Base-by-base conservation (phyloP, 306 rosid genomes). In the Fragaria nilgerrensis region DNA sequence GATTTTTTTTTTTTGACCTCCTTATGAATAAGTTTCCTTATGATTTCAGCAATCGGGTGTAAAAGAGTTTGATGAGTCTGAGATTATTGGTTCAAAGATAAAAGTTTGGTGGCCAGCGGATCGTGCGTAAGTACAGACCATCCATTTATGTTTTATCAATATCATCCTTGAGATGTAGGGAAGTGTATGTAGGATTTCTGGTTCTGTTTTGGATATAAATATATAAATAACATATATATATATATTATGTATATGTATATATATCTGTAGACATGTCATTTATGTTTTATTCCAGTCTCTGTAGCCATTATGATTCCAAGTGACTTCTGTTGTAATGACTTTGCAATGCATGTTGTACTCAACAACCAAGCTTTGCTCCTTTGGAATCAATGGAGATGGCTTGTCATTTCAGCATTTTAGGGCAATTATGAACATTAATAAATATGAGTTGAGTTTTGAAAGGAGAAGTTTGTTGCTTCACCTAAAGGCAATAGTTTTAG, bases 101-200 rank as follows among this genome's bases (percentile, higher is more conserved):
- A 71, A 88, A 86, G 99, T 95, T 68, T 95, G 89, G 90, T 95
- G 99, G 99, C 98, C 98, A 3, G 19, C 81, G 7, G 99, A 96
- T 88, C 82, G 68, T 2, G 49, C 1, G 99, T 96, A 92, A 90
- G 95, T 85, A 76, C 50, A 29, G 65, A 17, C 7, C 72, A 68
- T 61, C 47, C 66, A 73, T 77, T 43, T 66, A 22, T 77, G 71
- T 39, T 29, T 44, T 68, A 29, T 43, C 68, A 49, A 64, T 16
- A 8, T 56, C 76, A 58, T 43, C 11, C 39, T 72, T 72, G 56
- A 49, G 14, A 59, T 23, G 66, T 5, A 36, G 12, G 0, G 3
- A 66, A 39, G 37, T 15, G 16, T 39, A 12, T 11, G n/a, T 48
- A 2, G 17, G 32, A 55, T 37, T 15, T 73, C 22, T 73, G 15